Evolutionary conservation across 768 basidiomycete genomes (phyloP).

Genomic region (Rhizopogon vesiculosus): DNA sequence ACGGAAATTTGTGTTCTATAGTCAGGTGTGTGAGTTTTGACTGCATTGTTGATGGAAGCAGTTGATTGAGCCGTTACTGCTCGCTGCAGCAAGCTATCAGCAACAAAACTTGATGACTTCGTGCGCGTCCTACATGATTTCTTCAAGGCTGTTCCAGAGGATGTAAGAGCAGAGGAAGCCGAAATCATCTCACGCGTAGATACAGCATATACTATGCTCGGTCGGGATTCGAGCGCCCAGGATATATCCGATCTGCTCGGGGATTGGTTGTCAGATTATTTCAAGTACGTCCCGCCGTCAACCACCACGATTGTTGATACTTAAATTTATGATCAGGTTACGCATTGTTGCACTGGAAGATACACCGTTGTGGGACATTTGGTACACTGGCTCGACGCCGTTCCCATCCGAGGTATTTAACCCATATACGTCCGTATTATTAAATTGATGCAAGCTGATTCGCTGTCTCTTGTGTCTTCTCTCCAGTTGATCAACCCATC

Average conservation of each 20-base stretch:
- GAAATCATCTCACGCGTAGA: conserved; percentile 22
- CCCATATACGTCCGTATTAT: conserved; percentile 4
- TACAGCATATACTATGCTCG: conserved; percentile 10
- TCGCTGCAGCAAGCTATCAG: conserved; percentile 37
- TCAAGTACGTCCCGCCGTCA: conserved; percentile 35
- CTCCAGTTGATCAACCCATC: conserved; percentile 66
- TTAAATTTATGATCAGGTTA: conserved; percentile 27
- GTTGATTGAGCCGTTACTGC: neutral
- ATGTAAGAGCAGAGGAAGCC: conserved; percentile 30
- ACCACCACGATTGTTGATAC: neutral
- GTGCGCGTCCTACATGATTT: conserved; percentile 37
- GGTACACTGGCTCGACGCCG: conserved; percentile 63
- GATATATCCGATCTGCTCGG: conserved; percentile 28
- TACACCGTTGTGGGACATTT: conserved; percentile 58
- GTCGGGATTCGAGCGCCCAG: conserved; percentile 14
- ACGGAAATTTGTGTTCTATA: conserved; percentile 41
- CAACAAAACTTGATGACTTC: conserved; percentile 29
- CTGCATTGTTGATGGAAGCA: conserved; percentile 10
- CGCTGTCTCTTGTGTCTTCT: neutral
- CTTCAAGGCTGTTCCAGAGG: conserved; percentile 28
- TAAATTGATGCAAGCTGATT: conserved; percentile 1
- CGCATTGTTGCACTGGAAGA: conserved; percentile 45
- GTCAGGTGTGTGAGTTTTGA: conserved; percentile 37
- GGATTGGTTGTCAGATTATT: conserved; percentile 46
- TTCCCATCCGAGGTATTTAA: conserved; percentile 60